Evolutionary conservation across 257 asterid species (phyloP).

Genomic region (Misopates orontium): DNA sequence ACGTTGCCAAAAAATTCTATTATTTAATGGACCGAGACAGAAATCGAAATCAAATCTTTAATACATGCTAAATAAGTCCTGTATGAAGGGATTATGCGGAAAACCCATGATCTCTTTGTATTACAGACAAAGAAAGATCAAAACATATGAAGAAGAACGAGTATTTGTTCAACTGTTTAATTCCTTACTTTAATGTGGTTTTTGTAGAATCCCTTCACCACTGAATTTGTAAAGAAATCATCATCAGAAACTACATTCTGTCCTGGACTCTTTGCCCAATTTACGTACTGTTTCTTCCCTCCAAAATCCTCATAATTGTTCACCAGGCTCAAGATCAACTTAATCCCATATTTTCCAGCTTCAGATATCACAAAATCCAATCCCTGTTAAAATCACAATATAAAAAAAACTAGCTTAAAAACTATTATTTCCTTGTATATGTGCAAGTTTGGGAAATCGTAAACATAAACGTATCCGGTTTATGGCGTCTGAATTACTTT

Average conservation of each 20-base stretch:
- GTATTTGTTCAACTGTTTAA: too few species aligned
- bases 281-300: constrained; percentile 64
- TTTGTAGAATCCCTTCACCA: constrained; percentile 48
- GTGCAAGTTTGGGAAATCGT: not conserved
- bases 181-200: constrained; percentile 58
- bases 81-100: too few species aligned
- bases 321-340: constrained; percentile 62
- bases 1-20: too few species aligned
- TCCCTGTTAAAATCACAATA: constrained; percentile 36
- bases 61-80: too few species aligned
- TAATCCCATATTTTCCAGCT: constrained; percentile 58
- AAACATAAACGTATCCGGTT: too few species aligned
- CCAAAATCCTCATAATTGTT: constrained; percentile 58
- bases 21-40: too few species aligned
- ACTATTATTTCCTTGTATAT: too few species aligned
- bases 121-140: too few species aligned
- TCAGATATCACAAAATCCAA: constrained; percentile 64
- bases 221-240: constrained; percentile 59
- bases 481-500: too few species aligned
- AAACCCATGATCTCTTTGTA: too few species aligned
- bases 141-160: not conserved
- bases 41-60: too few species aligned
- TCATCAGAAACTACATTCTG: constrained; percentile 47
- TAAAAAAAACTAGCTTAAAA: not conserved
- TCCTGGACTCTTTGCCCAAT: constrained; percentile 61